Base-by-base conservation (phyloP, 2,329 filamentous ascomycete species). In the Cadophora sp. region DNA sequence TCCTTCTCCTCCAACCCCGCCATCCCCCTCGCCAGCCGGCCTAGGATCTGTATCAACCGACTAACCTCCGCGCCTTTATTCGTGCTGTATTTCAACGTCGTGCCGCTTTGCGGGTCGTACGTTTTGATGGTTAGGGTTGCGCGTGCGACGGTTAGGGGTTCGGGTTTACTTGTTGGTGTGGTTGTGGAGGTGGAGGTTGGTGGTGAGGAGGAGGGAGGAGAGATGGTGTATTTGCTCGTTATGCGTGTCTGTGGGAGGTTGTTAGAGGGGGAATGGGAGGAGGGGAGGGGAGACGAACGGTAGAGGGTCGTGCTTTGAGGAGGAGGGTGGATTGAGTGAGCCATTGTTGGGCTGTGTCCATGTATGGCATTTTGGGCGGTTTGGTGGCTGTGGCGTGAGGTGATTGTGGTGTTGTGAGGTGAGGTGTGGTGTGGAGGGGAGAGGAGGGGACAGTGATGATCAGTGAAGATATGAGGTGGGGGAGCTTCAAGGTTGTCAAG, bases 61-160 rank as follows among this genome's bases (percentile, higher is more conserved):
- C 91, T 90, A 11, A 99, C 94, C 81, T 98, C 95, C 22, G 93
- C 92, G 22, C 91, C 93, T 80, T 97, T 97, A 77, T 90, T 91
- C 43, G 96, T 99, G 77, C 88, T 86, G 83, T 97, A 98, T 81
- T 97, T 97, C 70, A 99, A 85, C 68, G 90, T 90, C 66, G 90
- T 89, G 75, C 96, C 96, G 64, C 89, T 91, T 50, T 82, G 83
- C 0, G 96, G 91, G 78, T 97, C 93, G 81, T 89, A 98, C 4
- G 96, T 96, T 82, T 97, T 98, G 68, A 99, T 82, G 4, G 89
- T 90, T 61, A 99, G 89, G 64, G 84, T 87, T 71, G 91, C 94
- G 71, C 85, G 85, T 6, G 66, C 62, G 36, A 59, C 24, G 4
- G 89, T n/a, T n/a, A n/a, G 83, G 27, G 27, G 27, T 3, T 30